Evolutionary conservation across 2,329 filamentous ascomycete species (phyloP).

Genomic region (Hyphodiscus sp.): DNA sequence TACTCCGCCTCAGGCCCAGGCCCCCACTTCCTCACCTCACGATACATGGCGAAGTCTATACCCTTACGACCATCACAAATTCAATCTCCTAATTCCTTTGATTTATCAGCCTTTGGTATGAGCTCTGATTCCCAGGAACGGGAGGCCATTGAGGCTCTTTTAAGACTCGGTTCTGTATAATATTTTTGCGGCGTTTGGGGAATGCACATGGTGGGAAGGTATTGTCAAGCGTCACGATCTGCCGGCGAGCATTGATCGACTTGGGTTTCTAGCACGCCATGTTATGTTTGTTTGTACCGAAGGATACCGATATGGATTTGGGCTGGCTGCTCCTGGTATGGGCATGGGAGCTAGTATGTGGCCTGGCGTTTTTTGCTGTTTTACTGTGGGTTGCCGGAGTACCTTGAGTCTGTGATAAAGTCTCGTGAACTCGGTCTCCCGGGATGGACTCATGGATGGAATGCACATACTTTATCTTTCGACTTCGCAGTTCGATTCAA

Average conservation of each 20-base stretch:
- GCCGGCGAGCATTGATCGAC: constrained; percentile 30
- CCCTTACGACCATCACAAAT: constrained; percentile 33
- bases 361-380: constrained; percentile 21
- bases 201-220: constrained; percentile 10
- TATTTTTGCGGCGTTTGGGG: constrained; percentile 7
- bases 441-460: constrained; percentile 8
- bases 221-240: constrained; percentile 24
- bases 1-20: constrained; percentile 52
- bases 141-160: constrained; percentile 73
- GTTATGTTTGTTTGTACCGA: constrained; percentile 19
- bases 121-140: constrained; percentile 64
- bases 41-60: constrained; percentile 35
- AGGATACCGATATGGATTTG: constrained; percentile 11
- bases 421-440: constrained; percentile 28
- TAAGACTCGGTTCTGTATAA: constrained; percentile 75
- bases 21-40: constrained; percentile 40
- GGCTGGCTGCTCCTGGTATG: constrained; percentile 1
- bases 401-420: constrained; percentile 28
- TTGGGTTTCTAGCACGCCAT: constrained; percentile 22
- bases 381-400: constrained; percentile 9
- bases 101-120: constrained; percentile 38
- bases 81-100: constrained; percentile 42
- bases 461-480: constrained; percentile 16
- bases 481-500: constrained; percentile 11
- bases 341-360: constrained; percentile 14